These are phyloP conservation scores for Ilyonectria destructans DNA, from an alignment of 2,329 filamentous ascomycete species.

Conservation along the genomic window DNA sequence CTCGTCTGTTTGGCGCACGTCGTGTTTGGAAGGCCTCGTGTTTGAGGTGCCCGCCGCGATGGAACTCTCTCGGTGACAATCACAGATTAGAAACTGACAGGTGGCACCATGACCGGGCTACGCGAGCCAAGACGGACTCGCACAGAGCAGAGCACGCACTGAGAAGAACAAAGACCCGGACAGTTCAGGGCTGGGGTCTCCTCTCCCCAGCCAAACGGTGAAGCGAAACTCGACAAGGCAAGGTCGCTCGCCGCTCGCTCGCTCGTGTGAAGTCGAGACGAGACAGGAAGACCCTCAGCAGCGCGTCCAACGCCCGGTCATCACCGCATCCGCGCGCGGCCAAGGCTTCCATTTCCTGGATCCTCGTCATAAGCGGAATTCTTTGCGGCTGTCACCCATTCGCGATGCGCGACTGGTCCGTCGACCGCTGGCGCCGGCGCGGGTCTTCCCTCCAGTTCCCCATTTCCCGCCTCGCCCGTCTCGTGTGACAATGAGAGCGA, in stretches of 20 bases:
- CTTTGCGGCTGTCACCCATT: neutral
- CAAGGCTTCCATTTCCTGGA: slow-evolving; percentile 6
- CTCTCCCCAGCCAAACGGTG: neutral
- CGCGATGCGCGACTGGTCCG: slow-evolving; percentile 20
- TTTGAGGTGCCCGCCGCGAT: slow-evolving; percentile 6
- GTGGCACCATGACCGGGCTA: slow-evolving; percentile 20
- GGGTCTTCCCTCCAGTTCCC: slow-evolving; percentile 13
- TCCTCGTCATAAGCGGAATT: slow-evolving; percentile 6
- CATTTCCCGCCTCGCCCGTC: neutral
- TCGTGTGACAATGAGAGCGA: slow-evolving; percentile 16
- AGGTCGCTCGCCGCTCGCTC: neutral
- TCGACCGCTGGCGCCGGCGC: slow-evolving; percentile 17
- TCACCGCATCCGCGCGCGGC: slow-evolving; percentile 14
- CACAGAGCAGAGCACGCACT: neutral
- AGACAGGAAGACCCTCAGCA: neutral
- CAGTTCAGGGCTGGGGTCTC: neutral
- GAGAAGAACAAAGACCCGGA: neutral
- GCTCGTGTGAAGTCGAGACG: neutral
- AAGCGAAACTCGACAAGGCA: slow-evolving; percentile 3
- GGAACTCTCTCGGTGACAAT: slow-evolving; percentile 4
- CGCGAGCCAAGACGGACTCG: neutral
- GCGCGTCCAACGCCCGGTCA: neutral
- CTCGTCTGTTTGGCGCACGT: neutral
- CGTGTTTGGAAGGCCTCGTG: neutral
- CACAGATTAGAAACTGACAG: neutral